Evolutionary conservation across 352 stramenopile species (phyloP).

Genomic region (Peronospora farinosa): DNA sequence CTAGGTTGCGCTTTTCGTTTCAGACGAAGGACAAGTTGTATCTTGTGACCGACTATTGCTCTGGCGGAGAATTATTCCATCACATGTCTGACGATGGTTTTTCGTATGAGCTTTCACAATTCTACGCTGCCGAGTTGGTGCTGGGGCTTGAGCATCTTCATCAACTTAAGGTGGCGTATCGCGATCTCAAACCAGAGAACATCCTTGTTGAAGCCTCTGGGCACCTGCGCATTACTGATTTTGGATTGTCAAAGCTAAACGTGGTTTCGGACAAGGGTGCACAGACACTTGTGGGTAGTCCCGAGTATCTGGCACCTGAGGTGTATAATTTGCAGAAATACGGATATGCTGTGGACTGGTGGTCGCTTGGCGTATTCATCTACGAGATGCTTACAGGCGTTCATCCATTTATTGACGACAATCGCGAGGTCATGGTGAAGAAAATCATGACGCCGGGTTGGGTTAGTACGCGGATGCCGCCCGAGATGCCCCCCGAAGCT

Average conservation of each 20-base stretch:
- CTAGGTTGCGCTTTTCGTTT: slow-evolving; percentile 95
- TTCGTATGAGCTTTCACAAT: slow-evolving; percentile 62
- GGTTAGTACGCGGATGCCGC: slow-evolving; percentile 53
- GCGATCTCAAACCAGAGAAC: slow-evolving; percentile 97
- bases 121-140: slow-evolving; percentile 96
- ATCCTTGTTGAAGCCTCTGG: slow-evolving; percentile 81
- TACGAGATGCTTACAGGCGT: slow-evolving; percentile 88
- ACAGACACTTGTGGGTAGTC: slow-evolving; percentile 70
- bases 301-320: slow-evolving; percentile 89
- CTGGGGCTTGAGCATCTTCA: slow-evolving; percentile 94
- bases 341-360: slow-evolving; percentile 88
- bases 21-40: slow-evolving; percentile 90
- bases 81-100: slow-evolving; percentile 91
- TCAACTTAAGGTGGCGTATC: slow-evolving; percentile 91
- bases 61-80: slow-evolving; percentile 96
- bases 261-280: slow-evolving; percentile 65
- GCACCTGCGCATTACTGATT: slow-evolving; percentile 97
- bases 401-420: slow-evolving; percentile 86
- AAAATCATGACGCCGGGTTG: slow-evolving; percentile 83
- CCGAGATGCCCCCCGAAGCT: slow-evolving; percentile 58
- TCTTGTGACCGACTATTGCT: slow-evolving; percentile 87
- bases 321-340: slow-evolving; percentile 69
- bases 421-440: slow-evolving; percentile 74
- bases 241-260: slow-evolving; percentile 83
- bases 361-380: slow-evolving; percentile 86